phyloP scores from a whole-genome alignment of 345 rosid species.

The Dipteronia sinensis region DNA sequence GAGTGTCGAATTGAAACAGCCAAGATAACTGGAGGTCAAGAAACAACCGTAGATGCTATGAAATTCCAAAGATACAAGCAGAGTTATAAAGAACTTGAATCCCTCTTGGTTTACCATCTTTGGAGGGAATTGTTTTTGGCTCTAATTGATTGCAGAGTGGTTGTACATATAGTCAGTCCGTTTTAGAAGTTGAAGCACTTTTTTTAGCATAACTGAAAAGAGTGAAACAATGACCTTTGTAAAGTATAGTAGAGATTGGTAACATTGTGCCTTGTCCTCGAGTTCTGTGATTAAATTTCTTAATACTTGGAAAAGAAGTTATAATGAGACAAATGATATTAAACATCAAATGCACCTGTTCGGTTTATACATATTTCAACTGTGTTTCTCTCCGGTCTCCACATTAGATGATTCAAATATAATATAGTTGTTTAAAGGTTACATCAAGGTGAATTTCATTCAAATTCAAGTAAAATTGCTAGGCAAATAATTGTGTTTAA shows the following conservation, averaged over 20 bases:
- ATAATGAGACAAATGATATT: too few species aligned
- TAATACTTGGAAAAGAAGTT: too few species aligned
- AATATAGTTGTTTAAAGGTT: too few species aligned
- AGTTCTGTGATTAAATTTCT: too few species aligned
- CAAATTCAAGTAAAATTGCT: too few species aligned
- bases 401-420: neutral
- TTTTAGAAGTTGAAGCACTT: neutral
- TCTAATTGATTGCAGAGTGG: neutral
- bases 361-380: neutral
- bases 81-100: neutral
- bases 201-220: neutral
- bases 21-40: neutral
- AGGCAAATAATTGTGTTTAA: too few species aligned
- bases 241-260: neutral
- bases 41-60: neutral
- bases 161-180: neutral
- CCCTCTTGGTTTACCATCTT: neutral
- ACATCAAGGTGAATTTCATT: neutral
- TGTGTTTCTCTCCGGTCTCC: too few species aligned
- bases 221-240: neutral
- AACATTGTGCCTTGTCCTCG: too few species aligned
- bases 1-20: neutral
- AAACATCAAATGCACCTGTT: neutral
- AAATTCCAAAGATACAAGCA: neutral
- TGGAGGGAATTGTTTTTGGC: neutral